These are phyloP conservation scores for Keqinozyma sinolaborantium DNA, from an alignment of 1,139 yeast genomes.

Conservation along the genomic window DNA sequence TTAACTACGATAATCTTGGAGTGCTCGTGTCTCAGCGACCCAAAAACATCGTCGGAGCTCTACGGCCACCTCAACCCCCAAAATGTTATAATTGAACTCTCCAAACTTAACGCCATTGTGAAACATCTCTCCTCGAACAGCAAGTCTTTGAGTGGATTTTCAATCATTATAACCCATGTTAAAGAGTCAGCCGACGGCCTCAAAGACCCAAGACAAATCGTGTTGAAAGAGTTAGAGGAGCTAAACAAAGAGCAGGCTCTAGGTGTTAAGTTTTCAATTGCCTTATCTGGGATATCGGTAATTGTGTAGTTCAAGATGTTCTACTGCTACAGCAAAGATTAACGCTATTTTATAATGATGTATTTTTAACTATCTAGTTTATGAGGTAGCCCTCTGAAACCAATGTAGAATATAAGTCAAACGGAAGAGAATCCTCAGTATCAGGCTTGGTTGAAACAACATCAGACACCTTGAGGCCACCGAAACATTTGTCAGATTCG, in stretches of 20 bases:
- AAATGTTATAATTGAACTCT: constrained; percentile 56
- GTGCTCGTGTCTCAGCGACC: constrained; percentile 57
- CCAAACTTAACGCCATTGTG: constrained; percentile 21
- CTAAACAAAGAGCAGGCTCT: constrained; percentile 32
- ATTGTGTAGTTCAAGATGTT: constrained; percentile 6
- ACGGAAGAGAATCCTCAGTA: constrained; percentile 59
- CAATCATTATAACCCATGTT: constrained; percentile 67
- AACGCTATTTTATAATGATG: background rate
- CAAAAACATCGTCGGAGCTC: constrained; percentile 39
- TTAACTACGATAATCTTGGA: constrained; percentile 66
- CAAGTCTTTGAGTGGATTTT: constrained; percentile 43
- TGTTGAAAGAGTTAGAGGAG: constrained; percentile 45
- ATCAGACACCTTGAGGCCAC: constrained; percentile 39
- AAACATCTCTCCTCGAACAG: constrained; percentile 6
- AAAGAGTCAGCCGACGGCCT: constrained; percentile 45
- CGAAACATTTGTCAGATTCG: constrained; percentile 39
- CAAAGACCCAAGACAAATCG: constrained; percentile 53
- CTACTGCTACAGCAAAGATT: no score
- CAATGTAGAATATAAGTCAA: constrained; percentile 62
- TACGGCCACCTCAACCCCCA: constrained; percentile 82
- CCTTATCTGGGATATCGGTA: constrained; percentile 47
- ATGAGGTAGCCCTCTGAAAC: constrained; percentile 65
- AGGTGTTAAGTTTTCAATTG: constrained; percentile 46
- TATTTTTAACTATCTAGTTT: constrained; percentile 5
- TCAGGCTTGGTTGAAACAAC: constrained; percentile 33